phyloP scores from a whole-genome alignment of 305 asterid genomes.

The Caryopteris hybrid region DNA sequence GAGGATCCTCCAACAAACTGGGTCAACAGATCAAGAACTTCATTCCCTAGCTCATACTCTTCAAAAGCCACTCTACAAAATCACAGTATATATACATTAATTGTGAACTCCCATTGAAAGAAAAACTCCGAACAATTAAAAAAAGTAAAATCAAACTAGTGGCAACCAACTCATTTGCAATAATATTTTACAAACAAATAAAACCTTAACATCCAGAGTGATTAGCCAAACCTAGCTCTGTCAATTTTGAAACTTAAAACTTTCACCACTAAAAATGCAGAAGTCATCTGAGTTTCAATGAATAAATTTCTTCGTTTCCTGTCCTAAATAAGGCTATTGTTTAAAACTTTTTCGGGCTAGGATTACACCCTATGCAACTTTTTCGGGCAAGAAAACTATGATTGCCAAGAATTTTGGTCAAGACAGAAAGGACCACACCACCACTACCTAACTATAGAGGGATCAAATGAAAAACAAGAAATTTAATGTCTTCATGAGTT shows the following conservation, averaged over 20 bases:
- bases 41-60: conserved; percentile 58
- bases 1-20: conserved; percentile 84
- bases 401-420: background rate
- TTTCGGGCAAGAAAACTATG: background rate
- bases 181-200: background rate
- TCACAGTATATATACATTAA: conserved; percentile 13
- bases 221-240: background rate
- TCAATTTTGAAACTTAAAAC: background rate
- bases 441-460: background rate
- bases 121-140: background rate
- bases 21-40: conserved; percentile 59
- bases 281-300: background rate
- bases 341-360: background rate
- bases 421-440: background rate
- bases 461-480: background rate
- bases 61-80: conserved; percentile 62
- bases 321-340: background rate
- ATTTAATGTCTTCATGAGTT: background rate
- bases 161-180: background rate
- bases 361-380: background rate
- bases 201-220: background rate
- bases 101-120: background rate
- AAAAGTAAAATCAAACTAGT: background rate
- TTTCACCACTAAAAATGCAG: background rate
- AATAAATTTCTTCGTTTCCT: background rate